These are phyloP conservation scores for Kwoniella shivajii DNA, from an alignment of 1,284 basidiomycete genomes.

Conservation along the genomic window DNA sequence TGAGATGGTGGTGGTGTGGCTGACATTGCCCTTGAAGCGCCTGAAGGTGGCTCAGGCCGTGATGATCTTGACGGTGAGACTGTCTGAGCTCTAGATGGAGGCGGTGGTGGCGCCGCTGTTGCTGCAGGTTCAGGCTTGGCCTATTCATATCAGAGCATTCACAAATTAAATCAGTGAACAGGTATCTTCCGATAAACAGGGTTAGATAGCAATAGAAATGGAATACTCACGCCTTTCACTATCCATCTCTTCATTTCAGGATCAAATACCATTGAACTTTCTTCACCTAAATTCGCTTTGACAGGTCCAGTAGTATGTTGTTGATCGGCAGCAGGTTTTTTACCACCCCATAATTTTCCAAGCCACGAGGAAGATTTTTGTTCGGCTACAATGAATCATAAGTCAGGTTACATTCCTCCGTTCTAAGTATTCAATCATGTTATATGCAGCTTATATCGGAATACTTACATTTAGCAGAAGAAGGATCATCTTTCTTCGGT, in stretches of 20 bases:
- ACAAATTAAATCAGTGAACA: too few species aligned
- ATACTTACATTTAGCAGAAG: conserved; percentile 16
- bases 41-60: conserved; percentile 62
- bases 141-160: conserved; percentile 50
- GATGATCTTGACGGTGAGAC: conserved; percentile 66
- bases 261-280: conserved; percentile 90
- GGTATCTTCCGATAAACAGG: too few species aligned
- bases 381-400: neutral
- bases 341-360: conserved; percentile 68
- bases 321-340: conserved; percentile 58
- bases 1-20: conserved; percentile 32
- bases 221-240: conserved; percentile 75
- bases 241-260: conserved; percentile 94
- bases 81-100: conserved; percentile 71
- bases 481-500: conserved; percentile 21
- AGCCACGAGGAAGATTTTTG: conserved; percentile 69
- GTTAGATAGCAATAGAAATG: neutral
- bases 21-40: conserved; percentile 53
- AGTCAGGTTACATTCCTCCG: neutral
- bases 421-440: neutral
- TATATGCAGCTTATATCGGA: neutral
- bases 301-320: conserved; percentile 67
- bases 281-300: conserved; percentile 90
- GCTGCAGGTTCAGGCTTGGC: conserved; percentile 58
- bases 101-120: conserved; percentile 57